phyloP scores from a whole-genome alignment of 2,329 filamentous ascomycete genomes.

The Calonectria multiphialidica region DNA sequence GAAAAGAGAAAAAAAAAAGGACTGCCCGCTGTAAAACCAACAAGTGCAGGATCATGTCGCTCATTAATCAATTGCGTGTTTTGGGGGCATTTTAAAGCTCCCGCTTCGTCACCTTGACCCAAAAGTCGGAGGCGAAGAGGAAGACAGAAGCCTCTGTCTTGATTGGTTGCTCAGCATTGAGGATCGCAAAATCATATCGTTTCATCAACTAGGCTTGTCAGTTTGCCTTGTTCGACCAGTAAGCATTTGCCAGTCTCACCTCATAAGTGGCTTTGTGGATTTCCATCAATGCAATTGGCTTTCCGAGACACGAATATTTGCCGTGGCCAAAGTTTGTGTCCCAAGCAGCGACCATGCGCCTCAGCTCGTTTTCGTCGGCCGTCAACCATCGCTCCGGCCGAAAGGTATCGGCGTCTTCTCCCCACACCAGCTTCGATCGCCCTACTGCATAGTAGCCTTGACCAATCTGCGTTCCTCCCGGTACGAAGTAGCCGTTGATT shows the following conservation, averaged over 20 bases:
- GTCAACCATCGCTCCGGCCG: slow-evolving; percentile 68
- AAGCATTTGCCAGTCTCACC: slow-evolving; percentile 47
- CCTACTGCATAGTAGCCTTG: slow-evolving; percentile 68
- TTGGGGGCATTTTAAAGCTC: not conserved
- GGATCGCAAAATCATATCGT: slow-evolving; percentile 48
- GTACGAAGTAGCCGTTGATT: slow-evolving; percentile 63
- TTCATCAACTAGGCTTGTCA: slow-evolving; percentile 42
- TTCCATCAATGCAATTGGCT: slow-evolving; percentile 61
- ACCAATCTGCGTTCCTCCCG: slow-evolving; percentile 64
- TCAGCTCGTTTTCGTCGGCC: slow-evolving; percentile 45
- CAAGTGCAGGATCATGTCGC: not conserved
- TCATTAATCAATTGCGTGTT: not conserved
- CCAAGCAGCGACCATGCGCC: slow-evolving; percentile 50
- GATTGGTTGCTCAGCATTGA: slow-evolving; percentile 50
- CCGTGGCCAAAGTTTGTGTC: slow-evolving; percentile 62
- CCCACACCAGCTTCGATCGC: slow-evolving; percentile 61
- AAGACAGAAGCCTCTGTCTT: slow-evolving; percentile 50
- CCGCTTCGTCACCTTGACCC: slow-evolving; percentile 47
- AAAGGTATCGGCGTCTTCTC: slow-evolving; percentile 63
- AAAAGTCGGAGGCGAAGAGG: slow-evolving; percentile 51
- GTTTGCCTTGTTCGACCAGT: not conserved
- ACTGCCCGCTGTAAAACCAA: not conserved
- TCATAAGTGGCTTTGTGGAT: slow-evolving; percentile 61
- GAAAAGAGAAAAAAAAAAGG: too few relatives aligned
- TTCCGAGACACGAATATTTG: slow-evolving; percentile 59